These are phyloP conservation scores for Blastobotrys aristatus DNA, from an alignment of 1,139 yeast species.

Conservation along the genomic window DNA sequence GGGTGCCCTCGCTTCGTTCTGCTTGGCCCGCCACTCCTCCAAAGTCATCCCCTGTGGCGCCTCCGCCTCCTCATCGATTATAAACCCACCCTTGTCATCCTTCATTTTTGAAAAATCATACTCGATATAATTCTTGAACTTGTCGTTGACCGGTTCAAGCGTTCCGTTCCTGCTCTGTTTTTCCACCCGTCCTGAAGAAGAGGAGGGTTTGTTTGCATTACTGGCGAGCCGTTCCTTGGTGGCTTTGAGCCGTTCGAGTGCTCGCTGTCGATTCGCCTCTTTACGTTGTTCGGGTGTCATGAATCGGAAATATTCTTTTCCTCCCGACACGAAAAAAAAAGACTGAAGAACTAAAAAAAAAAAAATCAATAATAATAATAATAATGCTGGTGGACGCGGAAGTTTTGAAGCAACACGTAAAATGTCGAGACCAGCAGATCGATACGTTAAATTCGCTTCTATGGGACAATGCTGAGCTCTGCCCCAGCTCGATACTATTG, in stretches of 20 bases:
- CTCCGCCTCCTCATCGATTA: constrained; percentile 42
- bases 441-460: constrained; percentile 23
- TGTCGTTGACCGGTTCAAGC: constrained; percentile 25
- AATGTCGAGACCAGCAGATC: constrained; percentile 23
- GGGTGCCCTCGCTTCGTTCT: constrained; percentile 30
- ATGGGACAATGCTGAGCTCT: constrained; percentile 11
- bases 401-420: constrained; percentile 1
- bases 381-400: constrained; percentile 7
- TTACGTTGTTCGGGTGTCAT: constrained; percentile 3
- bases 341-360: background rate
- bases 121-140: constrained; percentile 66
- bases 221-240: constrained; percentile 34
- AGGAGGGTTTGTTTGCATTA: background rate
- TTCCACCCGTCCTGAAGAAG: constrained; percentile 1
- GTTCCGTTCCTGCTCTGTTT: constrained; percentile 12
- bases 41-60: constrained; percentile 44
- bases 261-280: constrained; percentile 57
- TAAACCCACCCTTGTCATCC: constrained; percentile 84
- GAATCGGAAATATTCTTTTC: background rate
- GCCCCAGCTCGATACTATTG: constrained; percentile 29
- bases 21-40: constrained; percentile 75
- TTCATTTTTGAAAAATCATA: constrained; percentile 87
- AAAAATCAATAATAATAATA: background rate
- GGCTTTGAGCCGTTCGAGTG: constrained; percentile 51
- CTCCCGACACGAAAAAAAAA: background rate